Base-by-base conservation (phyloP, 140 eudicot species). In the Stevia rebaudiana region DNA sequence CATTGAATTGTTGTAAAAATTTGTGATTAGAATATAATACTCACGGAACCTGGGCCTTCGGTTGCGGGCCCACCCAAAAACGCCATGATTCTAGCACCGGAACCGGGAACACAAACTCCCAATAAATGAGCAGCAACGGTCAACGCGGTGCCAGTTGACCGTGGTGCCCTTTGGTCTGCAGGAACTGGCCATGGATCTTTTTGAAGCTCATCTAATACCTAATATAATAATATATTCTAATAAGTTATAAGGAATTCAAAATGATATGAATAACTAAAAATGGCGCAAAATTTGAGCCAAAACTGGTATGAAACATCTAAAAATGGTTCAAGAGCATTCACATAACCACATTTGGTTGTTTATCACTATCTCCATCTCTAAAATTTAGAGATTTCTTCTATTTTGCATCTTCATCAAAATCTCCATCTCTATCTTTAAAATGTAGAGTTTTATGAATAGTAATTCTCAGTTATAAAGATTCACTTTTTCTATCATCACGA, bases 191-290 rank as follows among this genome's bases (percentile, higher is more conserved):
- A 91, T 17, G 96, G 95, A 79, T 91, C 98, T 73, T 82, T 91
- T 65, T 91, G 98, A 77, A 91, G 98, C 85, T 84, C 98, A 72
- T 91, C 98, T 63, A 91, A 74, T 57, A 91, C 87, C 98, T 91
- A 44, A 61, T 24, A 35, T 66, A 40, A 48, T 23, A 68, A 47
- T 44, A 55, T 5, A 16, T 44, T 36, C 55, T 6, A 24, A 6
- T 55, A 15, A n/a, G n/a, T n/a, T n/a, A n/a, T n/a, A n/a, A n/a
- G n/a, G n/a, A n/a, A n/a, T n/a, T n/a, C 55, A 13, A 69, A 24
- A 42, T 8, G 4, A 42, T 11, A 57, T 10, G 11, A 54, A 68
- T 39, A 17, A 23, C 43, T 17, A 15, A 54, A 54, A 15, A 54
- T 68, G 0, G n/a, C n/a, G n/a, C n/a, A n/a, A n/a, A n/a, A n/a